Percentiles rank a stretch among this genome's conserved stretches.
Conservation (phyloP, 768 basidiomycete genomes). For the Pleurotus salmoneostramineus region DNA sequence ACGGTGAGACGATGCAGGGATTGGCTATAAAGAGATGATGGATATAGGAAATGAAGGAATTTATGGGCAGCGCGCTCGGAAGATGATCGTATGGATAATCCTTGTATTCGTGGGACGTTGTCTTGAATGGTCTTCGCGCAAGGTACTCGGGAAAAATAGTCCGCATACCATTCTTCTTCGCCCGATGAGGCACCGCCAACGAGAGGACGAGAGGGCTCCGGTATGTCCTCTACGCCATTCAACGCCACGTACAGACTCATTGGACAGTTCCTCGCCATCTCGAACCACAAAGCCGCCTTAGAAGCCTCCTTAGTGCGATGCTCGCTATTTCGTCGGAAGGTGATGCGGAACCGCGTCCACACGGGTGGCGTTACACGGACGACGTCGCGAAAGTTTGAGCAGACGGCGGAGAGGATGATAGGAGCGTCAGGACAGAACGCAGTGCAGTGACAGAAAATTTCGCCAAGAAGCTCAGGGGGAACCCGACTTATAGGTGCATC, state of each 20-base stretch:
- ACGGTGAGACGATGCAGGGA: slow-evolving; percentile 7
- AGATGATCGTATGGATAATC: slow-evolving; percentile 4
- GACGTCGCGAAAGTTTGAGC: slow-evolving; percentile 22
- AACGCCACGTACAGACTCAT: slow-evolving; percentile 16
- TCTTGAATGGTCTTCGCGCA: not conserved
- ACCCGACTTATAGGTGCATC: slow-evolving; percentile 11
- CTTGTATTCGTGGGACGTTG: not conserved
- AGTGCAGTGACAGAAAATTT: slow-evolving; percentile 26
- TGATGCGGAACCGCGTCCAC: slow-evolving; percentile 25
- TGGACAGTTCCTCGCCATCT: slow-evolving; percentile 20
- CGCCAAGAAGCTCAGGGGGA: slow-evolving; percentile 31
- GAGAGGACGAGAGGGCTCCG: not conserved
- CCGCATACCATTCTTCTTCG: not conserved
- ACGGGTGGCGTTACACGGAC: slow-evolving; percentile 23
- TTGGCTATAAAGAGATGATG: not conserved
- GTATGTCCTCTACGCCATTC: slow-evolving; percentile 9
- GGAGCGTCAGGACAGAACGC: slow-evolving; percentile 25
- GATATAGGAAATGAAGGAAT: slow-evolving; percentile 5
- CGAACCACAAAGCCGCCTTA: slow-evolving; percentile 28
- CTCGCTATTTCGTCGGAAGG: slow-evolving; percentile 9
- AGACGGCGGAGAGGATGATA: slow-evolving; percentile 25
- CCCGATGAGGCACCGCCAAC: not conserved
- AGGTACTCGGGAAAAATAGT: slow-evolving; percentile 4
- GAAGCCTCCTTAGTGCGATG: slow-evolving; percentile 8
- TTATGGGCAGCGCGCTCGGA: not conserved